Conservation (phyloP, 192 early-diverging fungal species). For the Backusella luteola region DNA sequence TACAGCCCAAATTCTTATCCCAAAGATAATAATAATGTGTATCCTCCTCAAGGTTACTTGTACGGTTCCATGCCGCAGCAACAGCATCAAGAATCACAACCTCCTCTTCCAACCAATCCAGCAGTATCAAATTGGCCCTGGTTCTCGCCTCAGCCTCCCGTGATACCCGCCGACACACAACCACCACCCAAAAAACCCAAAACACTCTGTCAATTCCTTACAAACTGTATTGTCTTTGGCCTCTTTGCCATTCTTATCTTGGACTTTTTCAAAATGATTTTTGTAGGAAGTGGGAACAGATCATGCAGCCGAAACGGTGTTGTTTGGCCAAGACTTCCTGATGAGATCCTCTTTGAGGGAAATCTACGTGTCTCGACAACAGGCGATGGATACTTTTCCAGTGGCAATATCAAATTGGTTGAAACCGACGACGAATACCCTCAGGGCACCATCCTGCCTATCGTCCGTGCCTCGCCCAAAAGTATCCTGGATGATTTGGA, state of each 20-base stretch:
- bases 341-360: background rate
- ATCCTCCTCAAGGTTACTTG: background rate
- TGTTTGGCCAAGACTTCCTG: background rate
- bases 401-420: background rate
- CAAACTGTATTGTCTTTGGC: background rate
- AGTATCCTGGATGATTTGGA: background rate
- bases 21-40: background rate
- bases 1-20: background rate
- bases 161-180: too few species aligned
- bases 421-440: too few species aligned
- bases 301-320: background rate
- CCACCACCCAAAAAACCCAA: background rate
- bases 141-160: background rate
- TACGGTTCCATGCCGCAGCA: background rate
- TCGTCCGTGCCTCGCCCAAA: background rate
- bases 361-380: background rate
- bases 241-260: background rate
- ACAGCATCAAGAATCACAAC: background rate
- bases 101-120: background rate
- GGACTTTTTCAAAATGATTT: background rate
- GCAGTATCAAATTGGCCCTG: background rate
- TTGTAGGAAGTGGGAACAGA: background rate
- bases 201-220: background rate
- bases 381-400: background rate
- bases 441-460: background rate